A percentile compares a stretch with the other conserved stretches of the same genome.
Evolutionary conservation across 805 yeast species (phyloP).

Genomic region (Ogataea kodamae): DNA sequence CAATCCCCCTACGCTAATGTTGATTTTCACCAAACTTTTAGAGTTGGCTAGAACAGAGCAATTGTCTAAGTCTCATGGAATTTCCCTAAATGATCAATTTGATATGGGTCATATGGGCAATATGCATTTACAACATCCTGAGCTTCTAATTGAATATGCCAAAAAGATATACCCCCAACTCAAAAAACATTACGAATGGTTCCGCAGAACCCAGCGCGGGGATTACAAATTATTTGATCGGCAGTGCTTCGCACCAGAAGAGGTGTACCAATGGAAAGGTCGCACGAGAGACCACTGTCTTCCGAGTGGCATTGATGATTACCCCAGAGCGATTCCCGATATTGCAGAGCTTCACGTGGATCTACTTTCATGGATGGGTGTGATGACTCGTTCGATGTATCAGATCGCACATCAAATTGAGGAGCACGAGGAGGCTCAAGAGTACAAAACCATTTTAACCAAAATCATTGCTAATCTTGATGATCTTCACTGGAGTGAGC

Average conservation of each 20-base stretch:
- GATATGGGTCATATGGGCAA: conserved; percentile 41
- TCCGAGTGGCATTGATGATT: conserved; percentile 94
- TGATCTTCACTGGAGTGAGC: conserved; percentile 74
- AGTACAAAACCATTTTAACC: conserved; percentile 49
- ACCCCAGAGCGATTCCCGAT: conserved; percentile 86
- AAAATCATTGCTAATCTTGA: conserved; percentile 65
- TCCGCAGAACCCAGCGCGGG: conserved; percentile 77
- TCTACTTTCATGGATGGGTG: conserved; percentile 87
- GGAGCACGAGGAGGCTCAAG: conserved; percentile 52
- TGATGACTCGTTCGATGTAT: conserved; percentile 81
- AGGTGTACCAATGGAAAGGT: conserved; percentile 91
- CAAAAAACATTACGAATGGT: conserved; percentile 78
- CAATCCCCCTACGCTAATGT: conserved; percentile 91
- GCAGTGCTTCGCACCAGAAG: conserved; percentile 44
- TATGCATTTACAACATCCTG: conserved; percentile 55
- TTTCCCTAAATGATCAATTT: conserved; percentile 13
- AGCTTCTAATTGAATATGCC: conserved; percentile 56
- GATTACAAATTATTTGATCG: conserved; percentile 69
- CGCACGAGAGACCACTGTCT: conserved; percentile 80
- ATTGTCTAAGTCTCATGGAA: conserved; percentile 24
- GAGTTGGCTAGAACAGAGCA: conserved; percentile 37
- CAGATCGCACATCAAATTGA: conserved; percentile 64
- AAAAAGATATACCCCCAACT: conserved; percentile 70
- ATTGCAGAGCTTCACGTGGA: conserved; percentile 90
- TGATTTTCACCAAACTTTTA: conserved; percentile 59